Conservation (phyloP, 768 basidiomycete species). For the Pisolithus tinctorius region DNA sequence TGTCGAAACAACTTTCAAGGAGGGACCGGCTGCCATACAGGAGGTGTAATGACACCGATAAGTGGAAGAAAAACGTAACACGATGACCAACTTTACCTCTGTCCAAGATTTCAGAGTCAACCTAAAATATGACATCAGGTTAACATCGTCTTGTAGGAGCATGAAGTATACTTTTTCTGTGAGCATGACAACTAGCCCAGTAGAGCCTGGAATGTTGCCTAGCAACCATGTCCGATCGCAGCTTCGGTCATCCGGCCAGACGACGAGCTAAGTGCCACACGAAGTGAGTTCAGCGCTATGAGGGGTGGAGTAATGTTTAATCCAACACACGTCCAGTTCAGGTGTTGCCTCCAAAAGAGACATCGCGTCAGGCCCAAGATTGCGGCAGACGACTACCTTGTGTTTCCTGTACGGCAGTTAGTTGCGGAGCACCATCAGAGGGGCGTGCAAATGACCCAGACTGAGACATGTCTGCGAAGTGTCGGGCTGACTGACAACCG, state of each 20-base stretch:
- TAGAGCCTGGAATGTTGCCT: conserved; percentile 59
- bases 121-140: conserved; percentile 31
- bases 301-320: neutral
- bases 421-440: conserved; percentile 9
- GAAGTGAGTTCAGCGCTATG: neutral
- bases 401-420: conserved; percentile 21
- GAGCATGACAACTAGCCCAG: conserved; percentile 58
- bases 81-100: conserved; percentile 25
- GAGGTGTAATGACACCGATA: neutral
- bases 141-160: neutral
- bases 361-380: conserved; percentile 62
- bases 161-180: conserved; percentile 55
- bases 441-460: conserved; percentile 19
- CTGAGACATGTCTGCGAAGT: conserved; percentile 13
- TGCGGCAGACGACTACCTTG: conserved; percentile 52
- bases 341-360: conserved; percentile 40
- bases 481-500: neutral
- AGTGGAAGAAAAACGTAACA: neutral
- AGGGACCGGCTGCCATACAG: conserved; percentile 54
- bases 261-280: conserved; percentile 31
- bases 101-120: conserved; percentile 56
- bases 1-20: conserved; percentile 79
- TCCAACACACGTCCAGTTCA: conserved; percentile 45
- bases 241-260: conserved; percentile 46
- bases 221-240: conserved; percentile 69